A percentile compares a stretch with the other conserved stretches of the same genome.
Evolutionary conservation across 352 stramenopile species (phyloP).

Genomic region (Phytophthora vignae): DNA sequence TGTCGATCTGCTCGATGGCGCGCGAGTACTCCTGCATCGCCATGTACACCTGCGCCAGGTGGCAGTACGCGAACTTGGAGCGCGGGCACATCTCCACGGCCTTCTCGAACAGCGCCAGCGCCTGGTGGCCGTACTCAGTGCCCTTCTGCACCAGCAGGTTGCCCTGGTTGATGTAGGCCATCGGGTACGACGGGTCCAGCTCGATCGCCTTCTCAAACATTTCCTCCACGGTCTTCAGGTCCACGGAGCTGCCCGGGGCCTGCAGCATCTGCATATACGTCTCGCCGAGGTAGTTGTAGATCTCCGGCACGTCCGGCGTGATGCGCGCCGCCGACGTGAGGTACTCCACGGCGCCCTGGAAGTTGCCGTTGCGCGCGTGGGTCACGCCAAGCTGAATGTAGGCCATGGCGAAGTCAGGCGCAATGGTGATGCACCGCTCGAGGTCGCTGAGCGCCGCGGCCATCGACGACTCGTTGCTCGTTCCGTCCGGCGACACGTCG

Average conservation of each 20-base stretch:
- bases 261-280: conserved; percentile 89
- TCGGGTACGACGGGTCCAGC: conserved; percentile 83
- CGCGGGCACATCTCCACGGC: conserved; percentile 79
- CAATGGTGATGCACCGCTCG: conserved; percentile 72
- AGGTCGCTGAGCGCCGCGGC: conserved; percentile 67
- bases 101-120: conserved; percentile 79
- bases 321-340: conserved; percentile 68
- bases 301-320: conserved; percentile 78
- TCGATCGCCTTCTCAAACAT: conserved; percentile 88
- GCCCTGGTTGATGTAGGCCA: conserved; percentile 90
- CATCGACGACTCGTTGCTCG: conserved; percentile 62
- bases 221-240: conserved; percentile 66
- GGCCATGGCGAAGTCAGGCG: conserved; percentile 82
- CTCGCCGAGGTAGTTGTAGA: conserved; percentile 90
- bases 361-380: conserved; percentile 76
- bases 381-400: conserved; percentile 87
- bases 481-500: conserved; percentile 64
- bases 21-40: conserved; percentile 84
- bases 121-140: conserved; percentile 72
- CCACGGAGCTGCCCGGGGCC: conserved; percentile 52
- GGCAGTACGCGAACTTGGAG: conserved; percentile 87
- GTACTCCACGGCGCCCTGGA: conserved; percentile 75
- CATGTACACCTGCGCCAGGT: conserved; percentile 88
- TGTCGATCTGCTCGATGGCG: conserved; percentile 85
- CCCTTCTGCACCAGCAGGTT: conserved; percentile 84